A percentile compares a stretch with the other conserved stretches of the same genome.
Evolutionary conservation across 345 rosid genomes (phyloP).

Genomic region (Excoecaria cochinchinensis): DNA sequence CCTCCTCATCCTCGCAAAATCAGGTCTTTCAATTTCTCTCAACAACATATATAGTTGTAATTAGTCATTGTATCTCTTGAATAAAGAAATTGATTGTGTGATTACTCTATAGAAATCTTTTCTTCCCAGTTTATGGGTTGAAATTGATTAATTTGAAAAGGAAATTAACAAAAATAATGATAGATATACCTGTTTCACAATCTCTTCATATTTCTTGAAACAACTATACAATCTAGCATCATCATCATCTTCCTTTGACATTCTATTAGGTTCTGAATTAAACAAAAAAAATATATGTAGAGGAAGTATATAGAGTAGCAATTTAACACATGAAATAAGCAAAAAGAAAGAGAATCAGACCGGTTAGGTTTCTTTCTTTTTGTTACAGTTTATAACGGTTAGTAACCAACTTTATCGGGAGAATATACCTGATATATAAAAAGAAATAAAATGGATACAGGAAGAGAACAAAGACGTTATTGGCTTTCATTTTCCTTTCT

Average conservation of each 20-base stretch:
- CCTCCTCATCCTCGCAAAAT: no score
- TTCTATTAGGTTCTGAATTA: neutral
- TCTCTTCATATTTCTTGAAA: slow-evolving; percentile 21
- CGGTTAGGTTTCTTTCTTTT: neutral
- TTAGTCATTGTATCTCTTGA: no score
- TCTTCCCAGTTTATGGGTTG: no score
- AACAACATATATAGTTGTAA: no score
- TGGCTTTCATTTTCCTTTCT: neutral
- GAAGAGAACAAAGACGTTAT: neutral
- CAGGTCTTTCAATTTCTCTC: no score
- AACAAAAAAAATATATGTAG: no score
- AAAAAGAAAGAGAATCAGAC: no score
- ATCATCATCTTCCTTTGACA: slow-evolving; percentile 15
- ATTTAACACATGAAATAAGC: neutral
- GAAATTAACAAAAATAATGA: neutral
- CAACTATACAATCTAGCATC: slow-evolving; percentile 12
- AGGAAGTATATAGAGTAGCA: neutral
- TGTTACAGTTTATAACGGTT: neutral
- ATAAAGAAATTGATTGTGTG: no score
- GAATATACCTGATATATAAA: neutral
- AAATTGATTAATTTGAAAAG: neutral
- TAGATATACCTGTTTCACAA: slow-evolving; percentile 13
- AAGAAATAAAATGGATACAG: neutral
- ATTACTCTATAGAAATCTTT: no score
- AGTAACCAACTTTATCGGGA: neutral